Evolutionary conservation across 2,329 filamentous ascomycete genomes (phyloP), one percentile per base, ranked within the genome.

Genomic region (Microascus cirrosus): DNA sequence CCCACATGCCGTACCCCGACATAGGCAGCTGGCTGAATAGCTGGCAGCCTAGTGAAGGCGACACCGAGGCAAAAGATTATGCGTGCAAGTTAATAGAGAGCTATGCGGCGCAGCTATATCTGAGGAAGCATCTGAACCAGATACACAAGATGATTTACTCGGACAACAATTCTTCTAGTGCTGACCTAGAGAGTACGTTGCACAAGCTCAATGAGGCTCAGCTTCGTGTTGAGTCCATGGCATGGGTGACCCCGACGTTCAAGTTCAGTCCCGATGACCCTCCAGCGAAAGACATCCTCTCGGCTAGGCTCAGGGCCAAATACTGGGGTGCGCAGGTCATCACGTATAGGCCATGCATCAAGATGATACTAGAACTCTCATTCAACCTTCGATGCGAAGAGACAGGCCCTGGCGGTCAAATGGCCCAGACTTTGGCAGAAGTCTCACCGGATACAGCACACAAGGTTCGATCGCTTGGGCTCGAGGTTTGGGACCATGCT

Each of bases 321-420:
- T 97, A 94, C 70, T 97, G 93, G 77, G 94, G 94, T 22, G 92
- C 90, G 0, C 83, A 87, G 62, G 91, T 95, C 61, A 92, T 97
- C 67, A 92, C 93, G 28, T 88, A 94, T 68, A 83, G 94, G 25
- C 90, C 89, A 1, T 90, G 93, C 60, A 69, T 86, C 57, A 73
- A 76, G 61, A 74, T 78, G 60, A 79, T 86, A 53, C 70, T 86
- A 63, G 70, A 83, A 62, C 70, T 74, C 67, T 72, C 74, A 59
- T 64, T 71, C 61, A 64, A 70, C 63, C 65, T 68, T 64, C 35
- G 62, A 63, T 67, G 69, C 4, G 64, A 69, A 50, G 71, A 69
- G 18, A 66, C 69, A 18, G 68, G 68, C 28, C 73, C 74, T 0
- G 64, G 63, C 25, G 70, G 78, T 39, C 39, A 32, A 10, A 45